Conservation (phyloP, 2,329 filamentous ascomycete species). For the Bimuria novae-zelandiae region DNA sequence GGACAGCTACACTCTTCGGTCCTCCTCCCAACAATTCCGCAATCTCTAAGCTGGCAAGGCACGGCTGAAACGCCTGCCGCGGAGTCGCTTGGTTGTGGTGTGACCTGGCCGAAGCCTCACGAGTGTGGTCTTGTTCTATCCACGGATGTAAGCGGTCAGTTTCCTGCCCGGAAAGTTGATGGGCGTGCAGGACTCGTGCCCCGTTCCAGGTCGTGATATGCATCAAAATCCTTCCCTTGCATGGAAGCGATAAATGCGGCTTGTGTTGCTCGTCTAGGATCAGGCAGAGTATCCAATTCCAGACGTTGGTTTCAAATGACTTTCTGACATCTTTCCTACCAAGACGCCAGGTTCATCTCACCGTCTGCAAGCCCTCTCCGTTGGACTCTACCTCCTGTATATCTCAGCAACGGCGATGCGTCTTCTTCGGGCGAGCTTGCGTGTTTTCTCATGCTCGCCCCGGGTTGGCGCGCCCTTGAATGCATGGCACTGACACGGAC, state of each 20-base stretch:
- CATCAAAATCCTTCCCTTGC: constrained; percentile 15
- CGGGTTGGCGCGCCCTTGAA: too few relatives aligned
- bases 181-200: constrained; percentile 19
- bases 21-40: neutral
- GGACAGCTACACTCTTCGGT: constrained; percentile 15
- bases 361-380: neutral
- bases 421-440: constrained; percentile 1
- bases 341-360: neutral
- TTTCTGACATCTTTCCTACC: constrained; percentile 7
- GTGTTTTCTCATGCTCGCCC: neutral
- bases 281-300: constrained; percentile 12
- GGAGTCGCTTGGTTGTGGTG: neutral
- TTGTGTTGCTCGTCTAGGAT: constrained; percentile 10
- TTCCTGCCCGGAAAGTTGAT: constrained; percentile 6
- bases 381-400: neutral
- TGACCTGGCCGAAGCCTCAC: neutral
- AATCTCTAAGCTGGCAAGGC: neutral
- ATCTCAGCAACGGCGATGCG: neutral
- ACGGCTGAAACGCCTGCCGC: neutral
- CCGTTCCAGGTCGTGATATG: constrained; percentile 1
- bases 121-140: neutral
- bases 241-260: constrained; percentile 22
- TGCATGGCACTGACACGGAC: too few relatives aligned
- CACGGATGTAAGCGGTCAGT: neutral
- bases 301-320: neutral